A percentile compares a stretch with the other conserved stretches of the same genome.
Evolutionary conservation across 2,329 filamentous ascomycete species (phyloP).

Genomic region (Epichloe festucae): DNA sequence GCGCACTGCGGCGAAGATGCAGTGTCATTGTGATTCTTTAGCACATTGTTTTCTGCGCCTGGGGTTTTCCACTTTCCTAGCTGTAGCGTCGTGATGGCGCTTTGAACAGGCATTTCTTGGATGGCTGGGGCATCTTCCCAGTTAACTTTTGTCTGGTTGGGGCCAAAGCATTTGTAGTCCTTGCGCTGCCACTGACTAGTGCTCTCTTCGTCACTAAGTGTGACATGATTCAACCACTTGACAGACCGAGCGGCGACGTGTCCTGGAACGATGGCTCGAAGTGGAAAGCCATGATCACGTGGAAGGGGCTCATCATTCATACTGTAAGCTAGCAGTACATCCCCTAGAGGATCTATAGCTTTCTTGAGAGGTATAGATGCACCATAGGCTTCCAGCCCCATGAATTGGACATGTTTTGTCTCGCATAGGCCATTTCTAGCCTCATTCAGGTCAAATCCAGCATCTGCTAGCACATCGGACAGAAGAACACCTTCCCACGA

Average conservation of each 20-base stretch:
- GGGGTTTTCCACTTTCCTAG: constrained; percentile 23
- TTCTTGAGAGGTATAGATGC: constrained; percentile 48
- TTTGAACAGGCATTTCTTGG: constrained; percentile 56
- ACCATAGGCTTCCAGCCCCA: constrained; percentile 46
- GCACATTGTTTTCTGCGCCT: neutral
- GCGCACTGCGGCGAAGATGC: neutral
- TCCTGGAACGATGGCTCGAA: constrained; percentile 50
- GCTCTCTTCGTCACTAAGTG: constrained; percentile 53
- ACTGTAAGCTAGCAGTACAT: constrained; percentile 52
- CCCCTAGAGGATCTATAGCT: constrained; percentile 44
- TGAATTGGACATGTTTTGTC: constrained; percentile 42
- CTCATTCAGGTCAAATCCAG: constrained; percentile 33
- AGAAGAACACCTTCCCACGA: constrained; percentile 45
- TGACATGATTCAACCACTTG: constrained; percentile 55
- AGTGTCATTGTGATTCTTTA: neutral
- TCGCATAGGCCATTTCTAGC: constrained; percentile 24
- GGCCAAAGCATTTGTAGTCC: constrained; percentile 58
- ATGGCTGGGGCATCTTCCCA: constrained; percentile 52
- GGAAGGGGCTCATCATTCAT: constrained; percentile 55
- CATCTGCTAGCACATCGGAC: constrained; percentile 41
- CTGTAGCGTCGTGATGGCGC: constrained; percentile 44
- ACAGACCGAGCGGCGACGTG: constrained; percentile 54
- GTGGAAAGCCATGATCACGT: constrained; percentile 52
- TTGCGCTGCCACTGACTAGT: constrained; percentile 51
- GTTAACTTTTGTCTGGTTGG: constrained; percentile 45